Conservation (phyloP, 768 basidiomycete species). For the Artomyces pyxidatus region DNA sequence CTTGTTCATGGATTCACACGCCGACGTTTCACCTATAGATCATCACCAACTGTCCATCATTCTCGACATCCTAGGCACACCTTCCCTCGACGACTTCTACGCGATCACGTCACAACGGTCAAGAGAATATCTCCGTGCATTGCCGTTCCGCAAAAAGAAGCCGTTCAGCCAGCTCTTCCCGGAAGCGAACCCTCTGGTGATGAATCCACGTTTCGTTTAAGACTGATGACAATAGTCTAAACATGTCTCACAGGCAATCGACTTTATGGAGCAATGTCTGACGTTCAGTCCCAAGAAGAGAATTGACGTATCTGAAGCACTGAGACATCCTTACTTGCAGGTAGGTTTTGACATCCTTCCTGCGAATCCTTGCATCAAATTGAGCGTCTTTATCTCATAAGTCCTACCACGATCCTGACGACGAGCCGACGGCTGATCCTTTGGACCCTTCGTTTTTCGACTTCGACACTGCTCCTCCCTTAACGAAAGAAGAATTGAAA, state of each 20-base stretch:
- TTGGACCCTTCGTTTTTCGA: slow-evolving; percentile 77
- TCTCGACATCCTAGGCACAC: slow-evolving; percentile 88
- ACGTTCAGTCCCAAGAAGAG: slow-evolving; percentile 84
- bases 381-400: no score
- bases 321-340: slow-evolving; percentile 85
- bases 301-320: slow-evolving; percentile 80
- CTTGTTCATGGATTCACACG: background rate
- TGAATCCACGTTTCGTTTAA: slow-evolving; percentile 10
- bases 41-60: slow-evolving; percentile 92
- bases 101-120: slow-evolving; percentile 77
- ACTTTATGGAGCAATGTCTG: slow-evolving; percentile 71
- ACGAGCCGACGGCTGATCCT: slow-evolving; percentile 77
- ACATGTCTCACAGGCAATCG: slow-evolving; percentile 43
- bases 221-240: background rate
- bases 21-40: slow-evolving; percentile 35
- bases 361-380: no score
- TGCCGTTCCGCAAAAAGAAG: slow-evolving; percentile 80
- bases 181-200: slow-evolving; percentile 60
- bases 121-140: slow-evolving; percentile 81
- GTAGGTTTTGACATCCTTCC: no score
- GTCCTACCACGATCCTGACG: slow-evolving; percentile 85
- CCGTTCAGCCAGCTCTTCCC: slow-evolving; percentile 65
- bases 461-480: slow-evolving; percentile 63
- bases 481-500: slow-evolving; percentile 65
- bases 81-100: slow-evolving; percentile 89